Evolutionary conservation across 345 rosid species (phyloP).

Genomic region (Gossypium turneri): DNA sequence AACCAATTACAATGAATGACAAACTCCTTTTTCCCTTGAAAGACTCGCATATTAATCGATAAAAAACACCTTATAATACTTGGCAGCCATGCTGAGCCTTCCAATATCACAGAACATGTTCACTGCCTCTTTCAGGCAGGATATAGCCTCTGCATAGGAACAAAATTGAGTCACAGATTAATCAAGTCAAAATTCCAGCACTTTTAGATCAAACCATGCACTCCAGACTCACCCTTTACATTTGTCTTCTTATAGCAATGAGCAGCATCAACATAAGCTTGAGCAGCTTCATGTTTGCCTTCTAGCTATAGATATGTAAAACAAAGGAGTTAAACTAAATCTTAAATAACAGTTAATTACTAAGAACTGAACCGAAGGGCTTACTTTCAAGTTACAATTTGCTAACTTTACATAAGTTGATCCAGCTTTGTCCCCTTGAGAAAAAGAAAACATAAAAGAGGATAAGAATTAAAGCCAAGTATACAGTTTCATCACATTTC

Average conservation of each 20-base stretch:
- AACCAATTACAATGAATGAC: not conserved
- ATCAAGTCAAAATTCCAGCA: not conserved
- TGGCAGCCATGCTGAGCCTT: conserved; percentile 98
- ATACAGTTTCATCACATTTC: not conserved
- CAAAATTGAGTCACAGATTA: not conserved
- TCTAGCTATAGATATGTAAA: conserved; percentile 40
- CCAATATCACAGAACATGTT: conserved; percentile 83
- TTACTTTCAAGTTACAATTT: conserved; percentile 58
- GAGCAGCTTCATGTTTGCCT: conserved; percentile 73
- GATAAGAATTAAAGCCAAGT: not conserved
- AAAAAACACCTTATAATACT: conserved; percentile 75
- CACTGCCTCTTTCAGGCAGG: conserved; percentile 82
- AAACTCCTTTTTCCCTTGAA: not conserved
- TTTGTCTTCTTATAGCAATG: conserved; percentile 63
- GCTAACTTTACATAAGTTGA: conserved; percentile 52
- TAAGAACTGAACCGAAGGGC: not conserved
- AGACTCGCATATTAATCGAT: conserved; percentile 1
- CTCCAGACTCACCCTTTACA: conserved; percentile 39
- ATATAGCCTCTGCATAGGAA: conserved; percentile 71
- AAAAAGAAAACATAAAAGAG: conserved; percentile 6
- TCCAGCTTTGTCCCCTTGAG: conserved; percentile 72
- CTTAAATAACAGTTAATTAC: not conserved
- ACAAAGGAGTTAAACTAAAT: not conserved
- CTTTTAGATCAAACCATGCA: not conserved
- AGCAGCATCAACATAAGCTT: conserved; percentile 67